Base-by-base conservation (phyloP, 371 early-diverging fungal species). In the Thermomucor indicae-seudaticae region DNA sequence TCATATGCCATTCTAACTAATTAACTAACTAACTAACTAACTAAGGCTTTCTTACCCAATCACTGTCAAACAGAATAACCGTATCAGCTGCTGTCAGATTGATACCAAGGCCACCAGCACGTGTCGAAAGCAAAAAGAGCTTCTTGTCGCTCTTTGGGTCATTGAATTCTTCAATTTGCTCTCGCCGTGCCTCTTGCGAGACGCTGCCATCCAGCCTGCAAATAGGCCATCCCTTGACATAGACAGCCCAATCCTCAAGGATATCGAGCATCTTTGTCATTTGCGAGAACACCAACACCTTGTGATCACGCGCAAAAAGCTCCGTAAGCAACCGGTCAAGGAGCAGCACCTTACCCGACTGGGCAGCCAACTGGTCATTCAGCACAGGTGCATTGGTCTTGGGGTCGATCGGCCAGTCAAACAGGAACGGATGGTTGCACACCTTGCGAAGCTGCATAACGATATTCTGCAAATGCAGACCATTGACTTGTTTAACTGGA, bases 91-190 rank as follows among this genome's bases (percentile, higher is more conserved):
- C 84, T 8, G 92, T 89, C 55, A 97, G 69, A 53, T 98, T 98
- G 61, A 98, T 92, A 45, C 96, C 96, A 30, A 98, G 66, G 0
- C 96, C 93, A 60, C 98, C 99, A 17, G 99, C 97, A 43, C 99
- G 83, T 0, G 99, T 99, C 25, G 94, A 91, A 23, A 99, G 67
- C 35, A 99, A 70, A 63, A 99, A 99, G 19, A 99, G 66, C 49
- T 85, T 88, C 6, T 60, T 51, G 14, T 73, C 45, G 28, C 67
- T 69, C 7, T 65, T 42, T 14, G 72, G 68, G 12, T 70, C 53
- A 60, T 85, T 79, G 49, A 85, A 81, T n/a, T 60, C 55, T 6
- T 70, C 78, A 47, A 97, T 93, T 52, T 93, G 84, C 39, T 80
- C 64, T 34, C 86, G 78, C 14, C 99, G 82, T 1, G 85, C 84